A percentile compares a stretch with the other conserved stretches of the same genome.
These are phyloP conservation scores for Penicillium paneum DNA, from an alignment of 2,329 filamentous ascomycete genomes.

Conservation along the genomic window DNA sequence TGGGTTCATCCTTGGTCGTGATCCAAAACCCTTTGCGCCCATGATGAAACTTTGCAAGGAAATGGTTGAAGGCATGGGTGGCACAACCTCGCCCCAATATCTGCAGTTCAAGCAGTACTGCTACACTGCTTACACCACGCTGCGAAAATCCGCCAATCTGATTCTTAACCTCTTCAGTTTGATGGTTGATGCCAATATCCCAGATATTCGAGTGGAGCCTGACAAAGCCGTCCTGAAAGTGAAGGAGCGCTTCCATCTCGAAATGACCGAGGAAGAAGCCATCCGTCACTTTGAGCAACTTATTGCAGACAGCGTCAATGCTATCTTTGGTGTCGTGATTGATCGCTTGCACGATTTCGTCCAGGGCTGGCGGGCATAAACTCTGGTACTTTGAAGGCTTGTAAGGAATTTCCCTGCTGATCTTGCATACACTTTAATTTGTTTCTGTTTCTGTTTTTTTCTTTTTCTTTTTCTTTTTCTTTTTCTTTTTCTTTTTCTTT, in stretches of 20 bases:
- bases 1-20: constrained; percentile 93
- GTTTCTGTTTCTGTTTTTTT: too few species aligned
- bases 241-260: constrained; percentile 87
- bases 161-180: constrained; percentile 93
- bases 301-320: constrained; percentile 86
- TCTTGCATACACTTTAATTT: background rate
- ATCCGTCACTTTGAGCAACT: constrained; percentile 82
- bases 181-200: constrained; percentile 97
- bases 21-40: constrained; percentile 95
- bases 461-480: too few species aligned
- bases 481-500: too few species aligned
- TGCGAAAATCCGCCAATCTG: constrained; percentile 84
- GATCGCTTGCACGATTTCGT: constrained; percentile 92
- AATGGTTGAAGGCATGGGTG: constrained; percentile 99
- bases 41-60: constrained; percentile 96
- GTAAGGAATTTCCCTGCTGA: too few species aligned
- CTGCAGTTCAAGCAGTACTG: constrained; percentile 90
- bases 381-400: background rate
- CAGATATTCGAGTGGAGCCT: constrained; percentile 86
- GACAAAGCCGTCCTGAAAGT: constrained; percentile 95
- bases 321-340: constrained; percentile 88
- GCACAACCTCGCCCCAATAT: constrained; percentile 75
- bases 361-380: constrained; percentile 76
- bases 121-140: constrained; percentile 87
- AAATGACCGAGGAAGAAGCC: constrained; percentile 88